Evolutionary conservation across 192 early-diverging fungal species (phyloP).

Genomic region (Coemansia sp.): DNA sequence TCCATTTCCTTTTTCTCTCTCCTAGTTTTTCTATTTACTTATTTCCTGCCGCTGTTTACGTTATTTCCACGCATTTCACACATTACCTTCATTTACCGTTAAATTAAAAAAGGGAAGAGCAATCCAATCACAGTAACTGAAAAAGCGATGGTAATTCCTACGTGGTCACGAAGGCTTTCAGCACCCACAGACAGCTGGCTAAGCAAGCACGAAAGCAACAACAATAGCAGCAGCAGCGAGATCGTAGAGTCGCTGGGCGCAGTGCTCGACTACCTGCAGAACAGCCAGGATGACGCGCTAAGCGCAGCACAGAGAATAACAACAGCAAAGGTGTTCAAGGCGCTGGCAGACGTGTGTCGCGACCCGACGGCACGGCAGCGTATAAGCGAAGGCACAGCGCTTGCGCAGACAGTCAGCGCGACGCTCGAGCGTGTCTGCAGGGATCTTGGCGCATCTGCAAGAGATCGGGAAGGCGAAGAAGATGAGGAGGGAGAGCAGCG

Average conservation of each 20-base stretch:
- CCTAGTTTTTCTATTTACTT: not conserved
- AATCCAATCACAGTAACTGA: not conserved
- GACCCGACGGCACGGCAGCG: constrained; percentile 6
- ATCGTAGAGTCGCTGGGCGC: not conserved
- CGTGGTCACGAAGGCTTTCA: constrained; percentile 3
- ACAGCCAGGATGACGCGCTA: constrained; percentile 4
- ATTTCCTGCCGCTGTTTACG: not conserved
- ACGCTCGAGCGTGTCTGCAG: constrained; percentile 17
- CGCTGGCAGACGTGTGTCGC: constrained; percentile 40
- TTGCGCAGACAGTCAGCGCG: constrained; percentile 10
- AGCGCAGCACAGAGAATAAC: constrained; percentile 11
- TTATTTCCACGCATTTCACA: not conserved
- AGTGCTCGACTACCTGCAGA: constrained; percentile 7
- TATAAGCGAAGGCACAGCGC: constrained; percentile 10
- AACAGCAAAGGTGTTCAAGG: constrained; percentile 38
- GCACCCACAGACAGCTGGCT: constrained; percentile 1
- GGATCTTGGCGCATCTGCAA: not conserved
- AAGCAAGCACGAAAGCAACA: not conserved
- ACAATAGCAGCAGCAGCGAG: not conserved
- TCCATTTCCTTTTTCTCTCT: too few relatives aligned
- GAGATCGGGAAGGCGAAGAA: not conserved
- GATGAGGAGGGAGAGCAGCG: constrained; percentile 3
- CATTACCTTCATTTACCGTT: not conserved
- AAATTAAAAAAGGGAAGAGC: not conserved
- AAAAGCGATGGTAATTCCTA: not conserved